These are phyloP conservation scores for Bretschneidera sinensis DNA, from an alignment of 345 rosid species.

Conservation along the genomic window DNA sequence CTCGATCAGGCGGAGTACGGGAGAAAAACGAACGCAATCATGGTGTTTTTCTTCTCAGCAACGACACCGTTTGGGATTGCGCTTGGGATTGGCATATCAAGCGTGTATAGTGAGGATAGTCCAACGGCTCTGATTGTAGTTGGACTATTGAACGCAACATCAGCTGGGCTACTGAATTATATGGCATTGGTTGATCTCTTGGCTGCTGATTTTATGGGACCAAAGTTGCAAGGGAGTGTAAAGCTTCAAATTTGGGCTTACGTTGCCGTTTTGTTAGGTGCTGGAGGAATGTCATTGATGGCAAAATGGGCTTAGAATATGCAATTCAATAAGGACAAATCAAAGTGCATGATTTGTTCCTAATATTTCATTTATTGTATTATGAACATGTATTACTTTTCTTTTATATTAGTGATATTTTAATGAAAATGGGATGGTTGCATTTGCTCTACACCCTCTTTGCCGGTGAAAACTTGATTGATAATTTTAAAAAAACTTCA, in stretches of 20 bases:
- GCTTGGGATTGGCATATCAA: conserved; percentile 44
- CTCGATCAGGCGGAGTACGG: too few species aligned
- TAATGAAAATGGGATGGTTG: too few species aligned
- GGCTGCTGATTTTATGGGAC: conserved; percentile 63
- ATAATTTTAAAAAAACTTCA: too few species aligned
- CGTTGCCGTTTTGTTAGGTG: conserved; percentile 50
- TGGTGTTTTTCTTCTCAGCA: conserved; percentile 52
- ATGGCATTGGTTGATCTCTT: conserved; percentile 86
- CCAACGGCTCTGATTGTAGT: conserved; percentile 46
- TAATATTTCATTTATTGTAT: too few species aligned
- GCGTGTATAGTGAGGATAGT: conserved; percentile 36
- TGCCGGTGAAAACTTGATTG: too few species aligned
- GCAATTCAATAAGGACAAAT: too few species aligned
- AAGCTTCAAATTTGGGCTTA: conserved; percentile 56
- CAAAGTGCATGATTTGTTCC: too few species aligned
- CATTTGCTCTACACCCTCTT: too few species aligned
- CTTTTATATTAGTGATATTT: too few species aligned
- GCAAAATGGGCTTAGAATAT: conserved; percentile 61
- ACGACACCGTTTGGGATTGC: conserved; percentile 48
- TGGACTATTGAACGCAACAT: conserved; percentile 59
- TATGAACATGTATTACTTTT: too few species aligned
- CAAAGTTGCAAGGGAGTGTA: conserved; percentile 43
- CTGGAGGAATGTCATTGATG: conserved; percentile 57
- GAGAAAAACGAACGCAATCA: conserved; percentile 36
- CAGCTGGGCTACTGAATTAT: conserved; percentile 69